Evolutionary conservation across 345 rosid genomes (phyloP).

Genomic region (Syzygium oleosum): DNA sequence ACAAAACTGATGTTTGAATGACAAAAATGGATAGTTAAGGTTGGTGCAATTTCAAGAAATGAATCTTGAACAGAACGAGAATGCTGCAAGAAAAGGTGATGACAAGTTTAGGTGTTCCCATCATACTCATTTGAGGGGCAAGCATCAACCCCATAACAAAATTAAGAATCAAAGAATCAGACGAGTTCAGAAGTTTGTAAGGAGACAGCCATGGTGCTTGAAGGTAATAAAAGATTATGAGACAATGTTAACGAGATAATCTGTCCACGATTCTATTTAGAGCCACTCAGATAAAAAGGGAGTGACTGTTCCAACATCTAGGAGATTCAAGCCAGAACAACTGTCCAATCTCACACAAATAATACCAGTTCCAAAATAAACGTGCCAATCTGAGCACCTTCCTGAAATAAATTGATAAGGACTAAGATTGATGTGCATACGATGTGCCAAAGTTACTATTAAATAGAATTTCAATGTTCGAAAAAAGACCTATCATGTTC

Average conservation of each 20-base stretch:
- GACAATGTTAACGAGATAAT: not conserved
- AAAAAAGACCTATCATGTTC: not conserved
- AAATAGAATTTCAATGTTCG: not conserved
- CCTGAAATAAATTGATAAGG: constrained; percentile 26
- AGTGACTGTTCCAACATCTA: constrained; percentile 7
- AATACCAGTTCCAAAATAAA: constrained; percentile 30
- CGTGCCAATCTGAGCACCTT: constrained; percentile 25
- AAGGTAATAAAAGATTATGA: constrained; percentile 4
- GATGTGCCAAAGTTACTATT: not conserved
- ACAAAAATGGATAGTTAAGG: constrained; percentile 35
- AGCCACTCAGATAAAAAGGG: constrained; percentile 7
- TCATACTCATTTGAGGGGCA: constrained; percentile 13
- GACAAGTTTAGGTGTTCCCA: constrained; percentile 25
- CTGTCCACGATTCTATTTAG: constrained; percentile 5
- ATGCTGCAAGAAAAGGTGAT: constrained; percentile 21
- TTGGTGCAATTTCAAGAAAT: constrained; percentile 35
- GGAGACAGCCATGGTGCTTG: constrained; percentile 10
- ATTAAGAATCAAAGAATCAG: constrained; percentile 1
- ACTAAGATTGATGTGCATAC: constrained; percentile 6
- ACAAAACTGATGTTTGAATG: constrained; percentile 31
- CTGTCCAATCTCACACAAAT: constrained; percentile 19
- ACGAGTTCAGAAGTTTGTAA: constrained; percentile 1
- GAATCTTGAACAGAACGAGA: constrained; percentile 28
- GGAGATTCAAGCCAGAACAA: constrained; percentile 14
- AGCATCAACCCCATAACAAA: constrained; percentile 9